Conservation (phyloP, 2,329 filamentous ascomycete genomes). For the Basipetospora sp. region DNA sequence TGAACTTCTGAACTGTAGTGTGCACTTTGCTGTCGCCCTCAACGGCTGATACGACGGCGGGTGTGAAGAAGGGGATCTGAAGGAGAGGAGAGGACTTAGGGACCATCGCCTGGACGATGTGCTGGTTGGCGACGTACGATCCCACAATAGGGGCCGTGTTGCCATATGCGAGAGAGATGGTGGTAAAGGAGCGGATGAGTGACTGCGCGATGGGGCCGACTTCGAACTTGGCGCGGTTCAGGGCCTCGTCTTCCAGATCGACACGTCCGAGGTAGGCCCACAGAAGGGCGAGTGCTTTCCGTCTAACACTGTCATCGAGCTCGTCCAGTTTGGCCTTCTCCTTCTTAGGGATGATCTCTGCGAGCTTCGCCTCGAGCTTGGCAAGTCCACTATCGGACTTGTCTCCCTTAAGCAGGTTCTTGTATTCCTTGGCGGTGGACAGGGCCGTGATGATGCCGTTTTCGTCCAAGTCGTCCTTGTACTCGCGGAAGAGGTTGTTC, state of each 20-base stretch:
- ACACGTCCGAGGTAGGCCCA: constrained; percentile 91
- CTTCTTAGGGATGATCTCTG: constrained; percentile 49
- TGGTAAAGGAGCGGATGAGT: constrained; percentile 72
- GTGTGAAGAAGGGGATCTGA: constrained; percentile 77
- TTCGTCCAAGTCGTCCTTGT: constrained; percentile 68
- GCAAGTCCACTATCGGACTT: constrained; percentile 68
- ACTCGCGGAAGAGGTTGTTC: constrained; percentile 87
- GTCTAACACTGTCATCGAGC: constrained; percentile 61
- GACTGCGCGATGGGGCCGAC: constrained; percentile 73
- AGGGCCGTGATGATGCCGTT: constrained; percentile 67
- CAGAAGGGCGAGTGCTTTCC: constrained; percentile 76
- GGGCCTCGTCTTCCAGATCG: constrained; percentile 68
- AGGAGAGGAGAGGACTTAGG: constrained; percentile 75
- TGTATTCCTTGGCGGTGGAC: constrained; percentile 76
- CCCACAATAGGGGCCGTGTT: constrained; percentile 69
- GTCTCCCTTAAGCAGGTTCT: constrained; percentile 58
- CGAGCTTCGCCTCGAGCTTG: constrained; percentile 68
- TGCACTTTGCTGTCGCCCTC: constrained; percentile 65
- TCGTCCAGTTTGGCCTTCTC: constrained; percentile 66
- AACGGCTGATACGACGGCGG: constrained; percentile 47
- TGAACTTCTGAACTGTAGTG: constrained; percentile 71
- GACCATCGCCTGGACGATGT: constrained; percentile 75
- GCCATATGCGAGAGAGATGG: constrained; percentile 77
- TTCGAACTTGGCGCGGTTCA: constrained; percentile 79
- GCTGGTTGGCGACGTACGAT: constrained; percentile 70